These are phyloP conservation scores for Candida sanyiensis DNA, from an alignment of 805 yeast genomes.

Conservation along the genomic window DNA sequence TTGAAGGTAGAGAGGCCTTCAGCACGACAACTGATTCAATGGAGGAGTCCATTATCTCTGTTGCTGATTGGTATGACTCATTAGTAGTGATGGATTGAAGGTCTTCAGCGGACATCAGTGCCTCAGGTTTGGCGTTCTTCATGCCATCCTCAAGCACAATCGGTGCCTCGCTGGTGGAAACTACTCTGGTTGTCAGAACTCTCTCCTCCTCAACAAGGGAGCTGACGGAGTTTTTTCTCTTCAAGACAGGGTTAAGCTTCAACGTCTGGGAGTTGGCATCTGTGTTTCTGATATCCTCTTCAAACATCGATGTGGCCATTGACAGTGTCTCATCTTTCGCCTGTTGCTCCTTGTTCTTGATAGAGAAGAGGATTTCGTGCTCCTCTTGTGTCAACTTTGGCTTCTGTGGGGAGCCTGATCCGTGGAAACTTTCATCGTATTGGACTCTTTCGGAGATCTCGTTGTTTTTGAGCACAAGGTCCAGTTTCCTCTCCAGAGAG, in stretches of 20 bases:
- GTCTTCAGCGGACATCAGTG: conserved; percentile 10
- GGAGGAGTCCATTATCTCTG: conserved; percentile 17
- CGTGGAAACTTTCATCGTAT: conserved; percentile 21
- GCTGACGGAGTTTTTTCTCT: conserved; percentile 23
- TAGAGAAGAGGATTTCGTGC: conserved; percentile 21
- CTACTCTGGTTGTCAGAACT: conserved; percentile 13
- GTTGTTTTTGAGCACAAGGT: conserved; percentile 32
- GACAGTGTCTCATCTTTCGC: conserved; percentile 26
- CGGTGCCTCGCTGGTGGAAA: conserved; percentile 13
- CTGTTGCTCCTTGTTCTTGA: conserved; percentile 17
- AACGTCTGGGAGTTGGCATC: conserved; percentile 19
- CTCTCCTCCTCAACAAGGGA: conserved; percentile 25
- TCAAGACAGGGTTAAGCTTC: conserved; percentile 23
- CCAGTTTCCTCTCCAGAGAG: conserved; percentile 40
- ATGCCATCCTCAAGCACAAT: conserved; percentile 16
- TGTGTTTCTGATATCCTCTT: conserved; percentile 30
- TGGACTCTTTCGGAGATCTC: conserved; percentile 21
- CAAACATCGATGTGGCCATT: conserved; percentile 30
- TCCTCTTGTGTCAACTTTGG: conserved; percentile 20
- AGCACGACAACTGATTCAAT: neutral
- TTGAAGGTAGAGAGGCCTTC: neutral
- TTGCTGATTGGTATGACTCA: conserved; percentile 22
- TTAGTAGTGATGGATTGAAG: conserved; percentile 15
- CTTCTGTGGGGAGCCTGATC: conserved; percentile 22
- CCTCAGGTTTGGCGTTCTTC: conserved; percentile 11